Evolutionary conservation across 2,329 filamentous ascomycete species (phyloP).

Genomic region (Paraconiothyrium sp.): DNA sequence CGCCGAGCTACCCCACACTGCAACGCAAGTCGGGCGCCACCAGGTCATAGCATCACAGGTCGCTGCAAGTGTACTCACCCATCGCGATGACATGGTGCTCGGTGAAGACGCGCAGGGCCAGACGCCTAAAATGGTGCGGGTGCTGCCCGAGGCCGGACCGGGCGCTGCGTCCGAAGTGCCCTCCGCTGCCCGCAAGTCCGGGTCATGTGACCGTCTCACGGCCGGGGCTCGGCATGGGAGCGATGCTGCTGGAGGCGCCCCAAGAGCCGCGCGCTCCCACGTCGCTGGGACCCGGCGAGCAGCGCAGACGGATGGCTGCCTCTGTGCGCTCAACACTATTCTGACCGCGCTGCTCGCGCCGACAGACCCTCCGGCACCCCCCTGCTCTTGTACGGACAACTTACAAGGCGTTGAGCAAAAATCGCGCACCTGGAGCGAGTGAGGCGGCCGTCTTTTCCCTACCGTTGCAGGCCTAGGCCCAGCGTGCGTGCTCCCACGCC

Average conservation of each 20-base stretch:
- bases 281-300: background rate
- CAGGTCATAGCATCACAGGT: too few species aligned
- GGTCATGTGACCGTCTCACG: background rate
- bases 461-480: background rate
- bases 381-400: background rate
- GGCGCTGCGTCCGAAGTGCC: background rate
- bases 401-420: background rate
- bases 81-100: constrained; percentile 3
- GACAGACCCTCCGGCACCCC: background rate
- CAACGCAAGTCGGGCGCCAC: background rate
- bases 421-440: constrained; percentile 11
- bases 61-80: background rate
- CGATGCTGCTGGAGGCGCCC: background rate
- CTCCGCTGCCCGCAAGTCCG: background rate
- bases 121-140: background rate
- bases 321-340: constrained; percentile 10
- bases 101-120: background rate
- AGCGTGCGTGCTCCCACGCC: constrained; percentile 4
- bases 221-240: too few species aligned
- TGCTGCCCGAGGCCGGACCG: background rate
- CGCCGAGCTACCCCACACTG: constrained; percentile 7
- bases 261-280: constrained; percentile 9
- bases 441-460: constrained; percentile 7
- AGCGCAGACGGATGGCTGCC: constrained; percentile 1
- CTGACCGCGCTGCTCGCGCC: background rate